phyloP scores from a whole-genome alignment of 2,329 filamentous ascomycete genomes.

The Stachybotrys echinatus region DNA sequence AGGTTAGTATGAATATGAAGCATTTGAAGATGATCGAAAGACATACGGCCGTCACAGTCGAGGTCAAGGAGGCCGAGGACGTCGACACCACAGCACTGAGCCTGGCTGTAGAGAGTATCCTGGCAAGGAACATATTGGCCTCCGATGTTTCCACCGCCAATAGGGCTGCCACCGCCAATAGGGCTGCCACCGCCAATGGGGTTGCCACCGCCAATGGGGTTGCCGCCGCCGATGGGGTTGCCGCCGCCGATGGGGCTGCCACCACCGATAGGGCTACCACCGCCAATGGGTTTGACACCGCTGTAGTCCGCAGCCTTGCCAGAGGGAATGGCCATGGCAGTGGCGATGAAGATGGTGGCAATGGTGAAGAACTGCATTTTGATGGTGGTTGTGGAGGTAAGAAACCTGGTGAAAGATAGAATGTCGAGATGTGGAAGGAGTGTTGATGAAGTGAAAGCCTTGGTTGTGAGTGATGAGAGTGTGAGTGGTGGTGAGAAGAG shows the following conservation, averaged over 20 bases:
- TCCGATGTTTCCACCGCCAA: neutral
- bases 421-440: neutral
- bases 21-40: neutral
- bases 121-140: neutral
- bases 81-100: neutral
- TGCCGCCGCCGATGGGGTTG: constrained; percentile 6
- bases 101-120: neutral
- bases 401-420: neutral
- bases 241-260: neutral
- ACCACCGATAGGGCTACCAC: neutral
- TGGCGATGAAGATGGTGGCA: constrained; percentile 8
- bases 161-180: neutral
- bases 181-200: neutral
- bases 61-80: neutral
- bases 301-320: neutral
- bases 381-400: neutral
- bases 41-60: constrained; percentile 1
- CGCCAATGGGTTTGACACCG: neutral
- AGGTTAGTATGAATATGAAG: too few relatives aligned
- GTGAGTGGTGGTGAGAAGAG: neutral
- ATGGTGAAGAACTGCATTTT: constrained; percentile 13
- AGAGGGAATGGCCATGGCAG: constrained; percentile 8
- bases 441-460: constrained; percentile 1
- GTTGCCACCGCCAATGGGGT: constrained; percentile 5
- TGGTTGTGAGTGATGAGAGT: neutral